Evolutionary conservation across 2,329 filamentous ascomycete genomes (phyloP).

Genomic region (Neofusicoccum ribis): DNA sequence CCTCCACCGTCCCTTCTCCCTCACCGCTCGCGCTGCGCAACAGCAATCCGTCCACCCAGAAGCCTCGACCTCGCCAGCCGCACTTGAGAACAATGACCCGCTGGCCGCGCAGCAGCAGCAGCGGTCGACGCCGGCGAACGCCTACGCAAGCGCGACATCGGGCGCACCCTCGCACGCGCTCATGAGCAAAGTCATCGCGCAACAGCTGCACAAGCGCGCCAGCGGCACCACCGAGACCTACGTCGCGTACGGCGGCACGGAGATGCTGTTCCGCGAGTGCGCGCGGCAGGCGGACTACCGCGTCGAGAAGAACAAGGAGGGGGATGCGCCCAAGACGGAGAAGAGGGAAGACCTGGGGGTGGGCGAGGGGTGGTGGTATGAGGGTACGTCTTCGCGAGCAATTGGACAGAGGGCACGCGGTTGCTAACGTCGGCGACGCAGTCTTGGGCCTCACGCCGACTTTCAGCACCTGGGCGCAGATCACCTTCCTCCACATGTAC

Average conservation of each 20-base stretch:
- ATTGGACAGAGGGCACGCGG: not conserved
- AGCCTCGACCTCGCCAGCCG: slow-evolving; percentile 18
- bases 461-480: slow-evolving; percentile 93
- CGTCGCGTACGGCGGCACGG: slow-evolving; percentile 75
- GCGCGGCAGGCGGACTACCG: slow-evolving; percentile 72
- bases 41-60: not conserved
- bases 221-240: slow-evolving; percentile 61
- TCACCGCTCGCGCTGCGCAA: slow-evolving; percentile 1
- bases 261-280: slow-evolving; percentile 76
- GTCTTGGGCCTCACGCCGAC: slow-evolving; percentile 78
- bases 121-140: slow-evolving; percentile 16
- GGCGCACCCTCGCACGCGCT: slow-evolving; percentile 5
- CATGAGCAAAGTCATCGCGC: slow-evolving; percentile 25
- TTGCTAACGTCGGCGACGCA: slow-evolving; percentile 37
- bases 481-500: slow-evolving; percentile 96
- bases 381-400: slow-evolving; percentile 56
- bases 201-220: slow-evolving; percentile 34
- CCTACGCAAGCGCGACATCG: not conserved
- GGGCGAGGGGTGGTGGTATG: slow-evolving; percentile 77
- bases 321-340: slow-evolving; percentile 68
- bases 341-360: slow-evolving; percentile 81
- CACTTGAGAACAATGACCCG: slow-evolving; percentile 17
- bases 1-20: not conserved
- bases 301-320: slow-evolving; percentile 68
- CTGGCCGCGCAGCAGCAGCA: slow-evolving; percentile 17